Evolutionary conservation across 176 grass and related monocot species (phyloP).

Genomic region (Musa schizocarpa): DNA sequence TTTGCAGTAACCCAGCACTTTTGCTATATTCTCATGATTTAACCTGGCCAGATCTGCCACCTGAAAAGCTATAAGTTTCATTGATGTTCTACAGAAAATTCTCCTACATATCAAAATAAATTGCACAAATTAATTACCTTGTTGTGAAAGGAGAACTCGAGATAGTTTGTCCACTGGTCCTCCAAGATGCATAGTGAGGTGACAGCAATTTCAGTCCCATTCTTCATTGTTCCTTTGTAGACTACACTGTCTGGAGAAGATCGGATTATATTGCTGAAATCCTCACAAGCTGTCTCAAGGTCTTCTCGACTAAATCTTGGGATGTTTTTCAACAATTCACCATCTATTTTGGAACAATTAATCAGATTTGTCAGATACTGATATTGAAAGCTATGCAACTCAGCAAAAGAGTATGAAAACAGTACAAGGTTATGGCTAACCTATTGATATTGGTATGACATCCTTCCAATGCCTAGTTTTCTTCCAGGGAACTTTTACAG

Average conservation of each 20-base stretch:
- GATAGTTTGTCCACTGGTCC: conserved; percentile 75
- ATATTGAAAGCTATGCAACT: neutral
- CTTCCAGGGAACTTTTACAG: conserved; percentile 62
- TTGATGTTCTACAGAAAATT: conserved; percentile 9
- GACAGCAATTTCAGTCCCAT: conserved; percentile 77
- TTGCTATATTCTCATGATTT: conserved; percentile 78
- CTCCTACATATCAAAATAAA: neutral
- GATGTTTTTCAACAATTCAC: conserved; percentile 73
- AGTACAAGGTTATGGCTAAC: conserved; percentile 27
- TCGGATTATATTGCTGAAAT: conserved; percentile 99
- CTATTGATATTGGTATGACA: conserved; percentile 60
- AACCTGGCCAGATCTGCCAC: conserved; percentile 69
- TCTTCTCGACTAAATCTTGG: conserved; percentile 60
- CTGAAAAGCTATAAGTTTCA: conserved; percentile 26
- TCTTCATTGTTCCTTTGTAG: conserved; percentile 91
- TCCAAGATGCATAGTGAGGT: conserved; percentile 66
- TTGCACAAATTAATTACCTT: conserved; percentile 37
- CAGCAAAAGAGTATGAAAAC: neutral
- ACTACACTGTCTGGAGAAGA: conserved; percentile 62
- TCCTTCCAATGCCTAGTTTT: conserved; percentile 54
- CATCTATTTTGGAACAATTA: conserved; percentile 39
- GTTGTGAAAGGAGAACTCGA: conserved; percentile 79
- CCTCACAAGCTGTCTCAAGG: conserved; percentile 93
- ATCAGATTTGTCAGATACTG: neutral
- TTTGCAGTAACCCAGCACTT: conserved; percentile 84